These are phyloP conservation scores for Syncephalastrum monosporum DNA, from an alignment of 371 early-diverging fungal species.

Conservation along the genomic window DNA sequence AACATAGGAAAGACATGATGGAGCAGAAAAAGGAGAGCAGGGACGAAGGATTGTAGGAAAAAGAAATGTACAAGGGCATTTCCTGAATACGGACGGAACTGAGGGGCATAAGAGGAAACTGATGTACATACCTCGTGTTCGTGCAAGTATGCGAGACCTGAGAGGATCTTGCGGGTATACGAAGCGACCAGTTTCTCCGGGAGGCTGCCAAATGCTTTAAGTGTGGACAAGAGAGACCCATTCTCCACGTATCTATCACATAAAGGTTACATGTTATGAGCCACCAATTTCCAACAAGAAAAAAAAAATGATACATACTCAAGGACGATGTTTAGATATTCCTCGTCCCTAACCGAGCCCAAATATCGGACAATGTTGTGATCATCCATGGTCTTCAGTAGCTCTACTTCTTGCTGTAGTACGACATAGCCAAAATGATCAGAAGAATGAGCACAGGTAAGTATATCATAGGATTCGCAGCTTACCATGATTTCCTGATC, in stretches of 20 bases:
- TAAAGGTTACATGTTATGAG: neutral
- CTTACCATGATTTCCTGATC: conserved; percentile 52
- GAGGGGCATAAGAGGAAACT: neutral
- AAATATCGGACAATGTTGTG: conserved; percentile 84
- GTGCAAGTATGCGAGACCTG: conserved; percentile 89
- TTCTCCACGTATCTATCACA: conserved; percentile 76
- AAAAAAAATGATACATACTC: conserved; percentile 51
- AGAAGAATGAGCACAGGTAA: neutral
- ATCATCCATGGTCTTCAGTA: conserved; percentile 68
- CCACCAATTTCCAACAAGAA: neutral
- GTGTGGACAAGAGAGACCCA: conserved; percentile 82
- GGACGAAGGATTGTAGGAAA: too few species aligned
- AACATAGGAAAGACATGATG: too few species aligned
- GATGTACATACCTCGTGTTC: conserved; percentile 53
- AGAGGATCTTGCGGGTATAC: conserved; percentile 85
- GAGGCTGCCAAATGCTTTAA: conserved; percentile 87
- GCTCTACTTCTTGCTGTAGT: conserved; percentile 69
- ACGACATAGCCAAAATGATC: conserved; percentile 15
- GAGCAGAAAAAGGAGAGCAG: too few species aligned
- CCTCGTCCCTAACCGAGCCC: conserved; percentile 73
- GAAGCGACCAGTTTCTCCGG: conserved; percentile 87
- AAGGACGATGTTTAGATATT: conserved; percentile 77
- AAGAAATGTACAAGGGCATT: too few species aligned
- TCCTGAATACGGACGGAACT: too few species aligned
- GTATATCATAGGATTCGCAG: conserved; percentile 17